phyloP scores from a whole-genome alignment of 257 asterid species.

The Lycium ferocissimum region DNA sequence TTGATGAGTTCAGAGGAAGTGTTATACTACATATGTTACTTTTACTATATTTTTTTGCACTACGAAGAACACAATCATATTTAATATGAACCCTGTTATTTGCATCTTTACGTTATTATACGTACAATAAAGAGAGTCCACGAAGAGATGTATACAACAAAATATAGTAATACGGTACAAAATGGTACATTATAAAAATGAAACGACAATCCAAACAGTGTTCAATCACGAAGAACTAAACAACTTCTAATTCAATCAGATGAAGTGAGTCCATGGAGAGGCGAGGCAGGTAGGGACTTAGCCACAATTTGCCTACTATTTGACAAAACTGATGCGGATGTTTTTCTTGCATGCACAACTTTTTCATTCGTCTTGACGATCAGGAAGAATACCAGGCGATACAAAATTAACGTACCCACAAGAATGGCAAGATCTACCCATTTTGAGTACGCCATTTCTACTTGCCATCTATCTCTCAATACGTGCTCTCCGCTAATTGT shows the following conservation, averaged over 20 bases:
- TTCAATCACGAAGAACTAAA: not conserved
- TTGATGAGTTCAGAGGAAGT: not conserved
- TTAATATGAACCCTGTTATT: not conserved
- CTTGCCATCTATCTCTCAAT: constrained; percentile 30
- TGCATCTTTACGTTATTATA: not conserved
- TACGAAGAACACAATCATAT: not conserved
- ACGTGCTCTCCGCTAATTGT: constrained; percentile 12
- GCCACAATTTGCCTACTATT: constrained; percentile 17
- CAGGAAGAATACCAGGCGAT: constrained; percentile 13
- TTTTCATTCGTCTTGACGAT: constrained; percentile 26
- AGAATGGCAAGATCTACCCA: constrained; percentile 28
- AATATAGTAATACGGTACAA: not conserved
- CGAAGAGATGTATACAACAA: not conserved
- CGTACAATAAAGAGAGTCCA: not conserved
- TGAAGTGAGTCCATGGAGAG: not conserved
- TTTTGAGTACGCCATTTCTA: constrained; percentile 26
- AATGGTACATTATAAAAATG: not conserved
- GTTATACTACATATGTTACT: not conserved
- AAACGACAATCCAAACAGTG: too few relatives aligned
- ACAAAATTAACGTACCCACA: not conserved
- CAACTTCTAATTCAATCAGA: not conserved
- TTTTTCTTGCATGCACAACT: constrained; percentile 6
- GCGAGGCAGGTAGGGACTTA: not conserved
- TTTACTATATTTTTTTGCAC: too few relatives aligned
- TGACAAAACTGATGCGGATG: not conserved